Percentiles rank a stretch among this genome's conserved stretches.
These are phyloP conservation scores for Alternaria consortialis DNA, from an alignment of 2,329 filamentous ascomycete genomes.

Conservation along the genomic window DNA sequence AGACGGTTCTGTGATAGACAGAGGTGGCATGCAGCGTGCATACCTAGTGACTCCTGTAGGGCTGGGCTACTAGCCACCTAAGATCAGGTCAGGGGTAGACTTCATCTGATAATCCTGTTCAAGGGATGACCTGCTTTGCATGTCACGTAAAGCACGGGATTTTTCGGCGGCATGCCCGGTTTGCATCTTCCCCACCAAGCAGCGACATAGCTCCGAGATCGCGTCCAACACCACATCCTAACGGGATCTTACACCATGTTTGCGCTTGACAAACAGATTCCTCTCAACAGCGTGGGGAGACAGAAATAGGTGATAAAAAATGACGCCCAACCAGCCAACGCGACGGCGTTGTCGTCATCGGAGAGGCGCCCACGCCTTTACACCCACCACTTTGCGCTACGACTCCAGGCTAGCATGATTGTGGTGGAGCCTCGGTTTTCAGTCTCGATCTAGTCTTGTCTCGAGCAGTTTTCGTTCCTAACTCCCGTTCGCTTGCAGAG, in stretches of 20 bases:
- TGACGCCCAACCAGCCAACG: conserved; percentile 6
- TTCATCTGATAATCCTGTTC: conserved; percentile 13
- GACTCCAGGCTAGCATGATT: conserved; percentile 21
- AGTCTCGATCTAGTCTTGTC: conserved; percentile 17
- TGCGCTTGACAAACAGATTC: conserved; percentile 18
- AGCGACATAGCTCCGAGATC: conserved; percentile 9
- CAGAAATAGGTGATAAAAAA: background rate
- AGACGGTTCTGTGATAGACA: background rate
- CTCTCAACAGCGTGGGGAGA: conserved; percentile 6
- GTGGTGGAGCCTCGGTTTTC: conserved; percentile 24
- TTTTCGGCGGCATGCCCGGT: conserved; percentile 4
- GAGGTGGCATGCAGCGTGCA: conserved; percentile 1
- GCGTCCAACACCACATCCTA: background rate
- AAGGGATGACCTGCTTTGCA: background rate
- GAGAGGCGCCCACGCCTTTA: conserved; percentile 4
- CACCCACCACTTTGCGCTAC: conserved; percentile 15
- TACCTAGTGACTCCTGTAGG: background rate
- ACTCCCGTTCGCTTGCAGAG: conserved; percentile 10
- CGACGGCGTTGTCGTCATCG: conserved; percentile 11
- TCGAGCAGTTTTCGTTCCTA: conserved; percentile 7
- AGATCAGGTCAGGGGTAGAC: conserved; percentile 1
- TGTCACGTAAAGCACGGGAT: conserved; percentile 10
- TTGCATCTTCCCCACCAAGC: conserved; percentile 5
- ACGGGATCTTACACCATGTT: background rate
- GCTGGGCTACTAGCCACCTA: conserved; percentile 1